phyloP scores from a whole-genome alignment of 2,329 filamentous ascomycete species.

The Hypoxylon sp. region DNA sequence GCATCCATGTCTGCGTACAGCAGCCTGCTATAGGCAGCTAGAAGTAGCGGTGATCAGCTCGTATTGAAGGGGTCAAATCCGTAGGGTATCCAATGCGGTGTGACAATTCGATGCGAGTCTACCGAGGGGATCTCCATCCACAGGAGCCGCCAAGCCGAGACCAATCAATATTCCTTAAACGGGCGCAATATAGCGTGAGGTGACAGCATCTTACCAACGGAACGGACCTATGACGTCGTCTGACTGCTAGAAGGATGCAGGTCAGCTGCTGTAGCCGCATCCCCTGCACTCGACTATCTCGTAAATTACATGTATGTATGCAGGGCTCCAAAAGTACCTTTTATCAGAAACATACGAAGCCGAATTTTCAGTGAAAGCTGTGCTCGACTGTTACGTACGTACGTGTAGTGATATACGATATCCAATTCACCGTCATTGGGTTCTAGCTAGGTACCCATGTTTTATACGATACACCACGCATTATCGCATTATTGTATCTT shows the following conservation, averaged over 20 bases:
- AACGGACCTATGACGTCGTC: constrained; percentile 42
- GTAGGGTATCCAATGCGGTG: constrained; percentile 36
- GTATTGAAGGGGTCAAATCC: constrained; percentile 28
- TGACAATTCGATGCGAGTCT: constrained; percentile 27
- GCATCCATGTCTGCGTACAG: background rate
- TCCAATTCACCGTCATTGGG: background rate
- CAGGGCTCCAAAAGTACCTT: background rate
- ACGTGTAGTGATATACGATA: background rate
- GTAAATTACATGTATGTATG: constrained; percentile 14
- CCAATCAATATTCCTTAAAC: constrained; percentile 20
- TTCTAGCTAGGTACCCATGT: background rate
- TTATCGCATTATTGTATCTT: background rate
- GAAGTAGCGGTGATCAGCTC: constrained; percentile 37
- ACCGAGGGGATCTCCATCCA: constrained; percentile 16
- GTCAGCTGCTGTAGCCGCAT: constrained; percentile 40
- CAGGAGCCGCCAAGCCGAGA: constrained; percentile 24
- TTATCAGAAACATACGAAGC: constrained; percentile 17
- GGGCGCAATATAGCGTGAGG: constrained; percentile 11
- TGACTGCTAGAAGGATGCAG: constrained; percentile 25
- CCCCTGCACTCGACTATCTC: constrained; percentile 23
- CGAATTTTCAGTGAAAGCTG: constrained; percentile 5
- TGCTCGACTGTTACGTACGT: background rate
- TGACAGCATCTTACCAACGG: constrained; percentile 32
- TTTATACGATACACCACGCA: constrained; percentile 11
- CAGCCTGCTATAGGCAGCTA: background rate